These are phyloP conservation scores for Plasmodium gonderi DNA, from an alignment of 169 alveolate genomes.

Conservation along the genomic window DNA sequence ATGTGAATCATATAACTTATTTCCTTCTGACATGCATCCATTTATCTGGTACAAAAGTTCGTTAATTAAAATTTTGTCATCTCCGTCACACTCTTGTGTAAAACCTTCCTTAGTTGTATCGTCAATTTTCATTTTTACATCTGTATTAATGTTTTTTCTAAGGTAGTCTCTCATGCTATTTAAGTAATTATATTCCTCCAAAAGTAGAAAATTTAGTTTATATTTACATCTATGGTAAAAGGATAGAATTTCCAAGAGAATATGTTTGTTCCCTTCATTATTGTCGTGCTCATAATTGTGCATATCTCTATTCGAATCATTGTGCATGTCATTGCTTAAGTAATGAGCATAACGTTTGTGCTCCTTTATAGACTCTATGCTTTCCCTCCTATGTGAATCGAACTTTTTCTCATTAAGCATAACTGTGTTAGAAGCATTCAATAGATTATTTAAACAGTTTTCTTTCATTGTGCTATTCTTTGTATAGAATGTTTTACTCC, in stretches of 20 bases:
- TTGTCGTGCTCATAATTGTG: not conserved
- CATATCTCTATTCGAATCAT: not conserved
- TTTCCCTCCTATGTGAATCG: not conserved
- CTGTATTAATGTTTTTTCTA: not conserved
- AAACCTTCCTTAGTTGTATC: not conserved
- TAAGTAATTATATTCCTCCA: slow-evolving; percentile 56
- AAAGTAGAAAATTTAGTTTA: slow-evolving; percentile 25
- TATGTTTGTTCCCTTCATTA: not conserved
- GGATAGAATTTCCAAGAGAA: slow-evolving; percentile 2
- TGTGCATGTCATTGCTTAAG: not conserved
- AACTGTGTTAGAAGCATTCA: not conserved
- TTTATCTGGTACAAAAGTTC: slow-evolving; percentile 12
- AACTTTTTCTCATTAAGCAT: not conserved
- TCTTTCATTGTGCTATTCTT: not conserved
- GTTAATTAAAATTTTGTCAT: not conserved
- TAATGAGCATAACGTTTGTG: not conserved
- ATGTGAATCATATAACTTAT: not conserved
- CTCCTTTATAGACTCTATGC: not conserved
- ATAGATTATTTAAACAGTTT: not conserved
- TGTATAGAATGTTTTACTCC: not conserved
- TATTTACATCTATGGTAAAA: slow-evolving; percentile 20
- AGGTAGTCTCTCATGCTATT: not conserved
- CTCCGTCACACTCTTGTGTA: not conserved
- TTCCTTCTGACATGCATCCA: not conserved
- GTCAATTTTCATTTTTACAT: not conserved